These are phyloP conservation scores for Plasmodium ovale DNA, from an alignment of 169 alveolate genomes.

Conservation along the genomic window DNA sequence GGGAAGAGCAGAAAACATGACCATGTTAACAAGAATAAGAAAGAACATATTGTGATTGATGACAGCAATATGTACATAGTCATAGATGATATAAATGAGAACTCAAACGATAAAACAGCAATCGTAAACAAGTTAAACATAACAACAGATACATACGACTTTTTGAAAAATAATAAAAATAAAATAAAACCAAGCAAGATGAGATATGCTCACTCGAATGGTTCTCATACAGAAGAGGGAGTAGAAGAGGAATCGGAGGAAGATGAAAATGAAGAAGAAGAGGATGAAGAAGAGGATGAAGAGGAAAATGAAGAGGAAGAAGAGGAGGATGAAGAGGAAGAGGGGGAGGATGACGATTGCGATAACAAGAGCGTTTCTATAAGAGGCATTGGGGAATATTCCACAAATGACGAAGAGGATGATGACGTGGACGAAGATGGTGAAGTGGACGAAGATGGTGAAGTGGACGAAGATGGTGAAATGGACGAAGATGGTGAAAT, in stretches of 20 bases:
- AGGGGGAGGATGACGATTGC: not conserved
- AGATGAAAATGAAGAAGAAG: not conserved
- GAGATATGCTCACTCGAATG: not conserved
- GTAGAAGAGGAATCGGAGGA: not conserved
- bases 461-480: no score
- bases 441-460: no score
- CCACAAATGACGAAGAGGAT: conserved; percentile 25
- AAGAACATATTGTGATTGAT: conserved; percentile 17
- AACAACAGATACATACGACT: conserved; percentile 15
- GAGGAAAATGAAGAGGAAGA: not conserved
- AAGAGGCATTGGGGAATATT: conserved; percentile 31
- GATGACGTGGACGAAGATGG: no score
- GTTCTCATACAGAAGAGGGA: no score
- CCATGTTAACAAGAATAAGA: conserved; percentile 1
- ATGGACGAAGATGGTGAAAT: no score
- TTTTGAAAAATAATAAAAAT: conserved; percentile 3
- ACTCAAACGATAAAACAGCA: conserved; percentile 1
- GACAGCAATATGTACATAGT: conserved; percentile 30
- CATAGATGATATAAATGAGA: conserved; percentile 4
- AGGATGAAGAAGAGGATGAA: conserved; percentile 5
- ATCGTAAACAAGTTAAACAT: conserved; percentile 1
- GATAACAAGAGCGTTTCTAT: conserved; percentile 29
- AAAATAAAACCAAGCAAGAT: not conserved
- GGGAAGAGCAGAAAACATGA: no score
- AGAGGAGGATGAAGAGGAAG: not conserved